Evolutionary conservation across 306 rosid species (phyloP), one percentile per base, ranked within the genome.

Genomic region (Malus fusca): DNA sequence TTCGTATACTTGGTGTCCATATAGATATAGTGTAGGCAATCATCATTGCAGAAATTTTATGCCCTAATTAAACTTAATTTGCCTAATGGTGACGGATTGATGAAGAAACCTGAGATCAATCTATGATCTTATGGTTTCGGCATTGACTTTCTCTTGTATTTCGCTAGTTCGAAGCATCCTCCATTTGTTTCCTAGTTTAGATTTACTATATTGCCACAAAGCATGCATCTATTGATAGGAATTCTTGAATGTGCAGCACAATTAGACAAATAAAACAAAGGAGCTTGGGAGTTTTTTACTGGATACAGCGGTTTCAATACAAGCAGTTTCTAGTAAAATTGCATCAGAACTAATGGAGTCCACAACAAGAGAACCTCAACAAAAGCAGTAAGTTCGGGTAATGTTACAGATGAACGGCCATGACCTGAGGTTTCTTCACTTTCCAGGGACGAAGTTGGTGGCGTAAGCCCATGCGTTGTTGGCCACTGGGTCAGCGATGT

Each of bases 391-490:
- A 76, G 74, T 43, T 77, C 56, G 51, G 43, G 80, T 55, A 75
- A 58, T 52, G 62, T 82, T 74, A 71, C 82, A 78, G 62, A 37
- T 51, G 33, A 78, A 75, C 75, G 61, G 52, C 48, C 80, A 76
- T 44, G 52, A 25, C 52, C 71, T 28, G 53, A 19, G 61, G 69
- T 75, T 68, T 86, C 86, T 78, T 94, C 85, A 92, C 76, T 90
- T 92, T 71, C 96, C 96, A 11, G 97, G 98, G 83, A 87, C 92
- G 7, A 95, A 95, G 96, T 92, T 95, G 70, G 97, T 92, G 61
- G 98, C 96, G 35, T 76, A 95, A 42, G 97, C 97, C 96, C 97
- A 93, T 17, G 98, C 98, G 65, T 93, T 90, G 90, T 90, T 90
- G 82, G 98, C 80, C 13, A 90, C 97, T 11, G 95, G 98, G 30